Percentiles rank a stretch among this genome's conserved stretches.
Evolutionary conservation across 2,329 filamentous ascomycete genomes (phyloP).

Genomic region (Chrysosporium queenslandicum): DNA sequence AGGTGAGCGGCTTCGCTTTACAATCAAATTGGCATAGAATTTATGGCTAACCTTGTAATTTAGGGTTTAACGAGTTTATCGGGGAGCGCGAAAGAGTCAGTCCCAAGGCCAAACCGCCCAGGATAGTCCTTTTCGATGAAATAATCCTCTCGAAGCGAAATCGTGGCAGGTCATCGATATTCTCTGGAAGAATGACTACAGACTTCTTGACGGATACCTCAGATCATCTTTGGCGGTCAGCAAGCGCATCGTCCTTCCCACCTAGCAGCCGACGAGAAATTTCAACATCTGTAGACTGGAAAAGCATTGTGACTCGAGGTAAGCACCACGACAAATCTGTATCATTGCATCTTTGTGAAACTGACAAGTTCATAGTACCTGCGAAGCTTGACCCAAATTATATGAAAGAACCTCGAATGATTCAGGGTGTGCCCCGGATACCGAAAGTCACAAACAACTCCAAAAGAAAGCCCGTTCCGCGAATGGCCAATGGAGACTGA

Average conservation of each 20-base stretch:
- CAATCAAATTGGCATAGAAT: too few relatives aligned
- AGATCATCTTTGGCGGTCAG: slow-evolving; percentile 55
- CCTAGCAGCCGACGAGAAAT: slow-evolving; percentile 41
- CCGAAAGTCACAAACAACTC: slow-evolving; percentile 38
- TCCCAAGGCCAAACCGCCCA: slow-evolving; percentile 43
- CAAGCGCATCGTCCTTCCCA: slow-evolving; percentile 48
- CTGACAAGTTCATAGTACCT: slow-evolving; percentile 55
- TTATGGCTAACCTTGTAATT: slow-evolving; percentile 18
- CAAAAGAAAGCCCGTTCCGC: slow-evolving; percentile 35
- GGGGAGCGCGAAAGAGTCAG: slow-evolving; percentile 50
- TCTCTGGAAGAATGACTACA: slow-evolving; percentile 41
- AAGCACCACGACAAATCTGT: slow-evolving; percentile 18
- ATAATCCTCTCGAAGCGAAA: slow-evolving; percentile 56
- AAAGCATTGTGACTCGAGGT: slow-evolving; percentile 43
- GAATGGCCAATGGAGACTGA: slow-evolving; percentile 26
- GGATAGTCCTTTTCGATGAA: slow-evolving; percentile 54
- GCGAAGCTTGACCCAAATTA: slow-evolving; percentile 72
- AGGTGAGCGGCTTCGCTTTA: too few relatives aligned
- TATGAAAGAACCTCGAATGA: slow-evolving; percentile 85
- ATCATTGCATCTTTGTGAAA: not conserved
- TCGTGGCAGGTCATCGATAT: slow-evolving; percentile 48
- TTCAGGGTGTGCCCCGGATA: slow-evolving; percentile 70
- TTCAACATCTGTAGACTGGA: slow-evolving; percentile 42
- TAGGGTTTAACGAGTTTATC: slow-evolving; percentile 55
- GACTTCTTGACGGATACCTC: slow-evolving; percentile 54